Evolutionary conservation across 495 filamentous ascomycete species (phyloP).

Genomic region (Lasiosphaeriaceae sp.): DNA sequence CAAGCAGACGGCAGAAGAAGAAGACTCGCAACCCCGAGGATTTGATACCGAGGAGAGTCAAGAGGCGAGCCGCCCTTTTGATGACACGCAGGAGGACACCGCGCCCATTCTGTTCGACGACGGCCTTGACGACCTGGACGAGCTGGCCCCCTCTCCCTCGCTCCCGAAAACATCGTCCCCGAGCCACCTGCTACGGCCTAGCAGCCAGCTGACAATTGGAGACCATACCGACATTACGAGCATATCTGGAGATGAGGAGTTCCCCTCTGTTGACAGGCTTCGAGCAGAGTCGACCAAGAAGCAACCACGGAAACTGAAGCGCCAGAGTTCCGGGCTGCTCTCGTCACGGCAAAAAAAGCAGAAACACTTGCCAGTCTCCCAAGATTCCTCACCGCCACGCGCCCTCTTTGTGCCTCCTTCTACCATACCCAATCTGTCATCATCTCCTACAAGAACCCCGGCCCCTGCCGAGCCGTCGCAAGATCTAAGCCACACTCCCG

Average conservation of each 20-base stretch:
- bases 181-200: slow-evolving; percentile 9
- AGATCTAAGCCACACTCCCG: slow-evolving; percentile 7
- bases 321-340: slow-evolving; percentile 11
- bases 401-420: slow-evolving; percentile 12
- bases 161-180: slow-evolving; percentile 23
- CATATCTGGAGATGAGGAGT: slow-evolving; percentile 35
- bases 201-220: slow-evolving; percentile 20
- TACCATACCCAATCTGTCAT: slow-evolving; percentile 17
- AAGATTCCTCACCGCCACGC: slow-evolving; percentile 17
- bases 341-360: slow-evolving; percentile 20
- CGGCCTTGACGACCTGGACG: slow-evolving; percentile 24
- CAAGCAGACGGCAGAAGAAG: slow-evolving; percentile 24
- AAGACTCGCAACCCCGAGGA: slow-evolving; percentile 49
- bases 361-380: slow-evolving; percentile 11
- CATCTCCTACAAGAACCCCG: slow-evolving; percentile 14
- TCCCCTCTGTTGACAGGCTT: slow-evolving; percentile 33
- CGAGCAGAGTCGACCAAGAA: slow-evolving; percentile 8
- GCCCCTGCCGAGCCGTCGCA: slow-evolving; percentile 3
- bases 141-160: slow-evolving; percentile 27
- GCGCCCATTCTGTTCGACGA: slow-evolving; percentile 20
- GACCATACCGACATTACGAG: slow-evolving; percentile 27
- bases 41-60: slow-evolving; percentile 47
- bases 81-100: slow-evolving; percentile 28
- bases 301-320: slow-evolving; percentile 14
- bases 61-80: slow-evolving; percentile 20